A percentile compares a stretch with the other conserved stretches of the same genome.
These are phyloP conservation scores for Discostella stelligeroides DNA, from an alignment of 108 stramenopile species.

Conservation along the genomic window DNA sequence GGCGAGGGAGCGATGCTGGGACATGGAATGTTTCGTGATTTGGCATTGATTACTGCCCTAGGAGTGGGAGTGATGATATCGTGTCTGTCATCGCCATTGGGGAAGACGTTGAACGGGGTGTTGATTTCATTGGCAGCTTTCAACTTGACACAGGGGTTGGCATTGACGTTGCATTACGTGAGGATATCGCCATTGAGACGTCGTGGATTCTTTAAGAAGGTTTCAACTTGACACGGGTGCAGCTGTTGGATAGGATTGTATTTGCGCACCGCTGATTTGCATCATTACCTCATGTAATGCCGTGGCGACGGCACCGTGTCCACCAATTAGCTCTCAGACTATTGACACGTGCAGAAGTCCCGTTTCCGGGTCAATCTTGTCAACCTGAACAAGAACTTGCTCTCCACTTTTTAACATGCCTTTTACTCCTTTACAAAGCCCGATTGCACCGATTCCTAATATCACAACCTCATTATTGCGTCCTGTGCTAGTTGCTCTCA, in stretches of 20 bases:
- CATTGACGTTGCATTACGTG: conserved; percentile 67
- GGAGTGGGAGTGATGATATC: conserved; percentile 61
- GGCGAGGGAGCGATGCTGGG: conserved; percentile 86
- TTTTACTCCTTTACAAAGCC: conserved; percentile 52
- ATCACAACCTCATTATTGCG: conserved; percentile 68
- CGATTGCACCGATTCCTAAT: conserved; percentile 59
- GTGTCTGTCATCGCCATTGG: conserved; percentile 60
- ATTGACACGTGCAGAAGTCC: conserved; percentile 50
- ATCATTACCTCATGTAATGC: too few species aligned
- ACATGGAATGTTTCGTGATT: conserved; percentile 56
- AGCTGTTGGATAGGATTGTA: too few species aligned
- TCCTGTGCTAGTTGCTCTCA: conserved; percentile 70
- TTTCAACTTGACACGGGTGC: too few species aligned
- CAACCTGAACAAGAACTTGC: conserved; percentile 59
- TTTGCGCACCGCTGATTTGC: too few species aligned
- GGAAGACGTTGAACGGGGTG: conserved; percentile 68
- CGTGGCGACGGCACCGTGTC: too few species aligned
- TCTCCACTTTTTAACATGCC: conserved; percentile 61
- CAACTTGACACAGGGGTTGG: conserved; percentile 59
- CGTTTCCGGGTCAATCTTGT: conserved; percentile 53
- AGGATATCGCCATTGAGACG: conserved; percentile 62
- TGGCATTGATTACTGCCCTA: conserved; percentile 61
- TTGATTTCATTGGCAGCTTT: conserved; percentile 65
- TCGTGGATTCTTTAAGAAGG: conserved; percentile 17
- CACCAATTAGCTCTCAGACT: too few species aligned